Evolutionary conservation across 2,329 filamentous ascomycete genomes (phyloP), one percentile per base, ranked within the genome.

Genomic region (Lojkania enalia): DNA sequence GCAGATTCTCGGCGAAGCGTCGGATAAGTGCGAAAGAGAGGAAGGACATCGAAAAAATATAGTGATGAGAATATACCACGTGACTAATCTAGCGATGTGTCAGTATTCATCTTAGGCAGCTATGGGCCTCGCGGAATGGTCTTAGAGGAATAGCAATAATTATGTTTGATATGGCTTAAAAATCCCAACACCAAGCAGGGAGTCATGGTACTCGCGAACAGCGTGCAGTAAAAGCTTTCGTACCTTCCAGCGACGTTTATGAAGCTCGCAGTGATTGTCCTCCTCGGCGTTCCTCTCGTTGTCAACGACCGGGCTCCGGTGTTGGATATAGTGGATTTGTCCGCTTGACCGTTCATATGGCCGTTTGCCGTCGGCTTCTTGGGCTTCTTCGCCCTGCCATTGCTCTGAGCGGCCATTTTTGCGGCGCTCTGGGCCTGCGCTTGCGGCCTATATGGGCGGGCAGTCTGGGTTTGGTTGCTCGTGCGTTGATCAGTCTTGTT

Each of bases 1-100:
- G 80, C 94, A 99, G 50, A 97, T 81, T 52, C 75, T 79, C 1
- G 91, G 88, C 1, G 89, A 88, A 20, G 78, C 72, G 19, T 86
- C 81, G 58, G 82, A 80, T 61, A 94, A 81, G 19, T 82, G 78
- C 20, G 85, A 80, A 48, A 85, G 72, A 6, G 81, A 82, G 2
- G 84, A 76, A 11, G 92, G 92, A 69, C 92, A 99, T 49, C 86
- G 83, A 67, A 99, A 87, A 47, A 92, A 72, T 43, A 94, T 74
- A 18, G 87, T 94, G 49, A 90, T 70, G 53, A 97, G 84, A 25
- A 85, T 80, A 67, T 94, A 95, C 92, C 92, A 99, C 15, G 89
- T 86, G 46, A 85, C 70, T 33, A 96, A 70, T 61, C 92, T 65
- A 42, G 6, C 25, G n/a, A n/a, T n/a, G n/a, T n/a, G n/a, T n/a